Evolutionary conservation across 331 rosid genomes (phyloP).

Genomic region (Quercus tomentella): DNA sequence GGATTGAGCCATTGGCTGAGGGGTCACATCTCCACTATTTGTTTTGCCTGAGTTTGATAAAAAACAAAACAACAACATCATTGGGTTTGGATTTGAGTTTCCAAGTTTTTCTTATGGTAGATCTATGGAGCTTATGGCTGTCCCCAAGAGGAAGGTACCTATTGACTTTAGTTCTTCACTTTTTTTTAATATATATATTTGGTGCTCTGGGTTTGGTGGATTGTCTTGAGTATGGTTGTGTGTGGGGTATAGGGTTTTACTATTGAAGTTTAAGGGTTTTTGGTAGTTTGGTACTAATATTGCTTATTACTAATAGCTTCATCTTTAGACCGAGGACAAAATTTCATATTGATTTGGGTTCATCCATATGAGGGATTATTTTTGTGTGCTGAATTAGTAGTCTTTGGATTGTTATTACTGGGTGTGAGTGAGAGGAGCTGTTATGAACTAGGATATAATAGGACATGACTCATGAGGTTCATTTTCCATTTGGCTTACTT

Average conservation of each 20-base stretch:
- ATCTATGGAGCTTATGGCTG: slow-evolving; percentile 92
- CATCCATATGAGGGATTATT: no score
- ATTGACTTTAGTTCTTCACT: not conserved
- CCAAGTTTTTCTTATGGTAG: slow-evolving; percentile 47
- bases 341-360: no score
- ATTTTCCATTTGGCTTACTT: not conserved
- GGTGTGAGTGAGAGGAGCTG: not conserved
- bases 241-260: not conserved
- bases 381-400: not conserved
- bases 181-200: not conserved
- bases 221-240: not conserved
- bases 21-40: slow-evolving; percentile 24
- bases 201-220: not conserved
- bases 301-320: no score
- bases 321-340: no score
- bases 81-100: slow-evolving; percentile 27
- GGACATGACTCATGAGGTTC: not conserved
- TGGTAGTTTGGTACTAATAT: not conserved
- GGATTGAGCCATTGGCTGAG: slow-evolving; percentile 26
- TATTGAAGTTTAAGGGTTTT: not conserved
- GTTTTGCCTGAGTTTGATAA: slow-evolving; percentile 48
- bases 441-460: no score
- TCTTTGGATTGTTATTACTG: not conserved
- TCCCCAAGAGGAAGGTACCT: slow-evolving; percentile 61
- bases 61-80: not conserved